Conservation (phyloP, 2,329 filamentous ascomycete species). For the Xylariaceae sp. region DNA sequence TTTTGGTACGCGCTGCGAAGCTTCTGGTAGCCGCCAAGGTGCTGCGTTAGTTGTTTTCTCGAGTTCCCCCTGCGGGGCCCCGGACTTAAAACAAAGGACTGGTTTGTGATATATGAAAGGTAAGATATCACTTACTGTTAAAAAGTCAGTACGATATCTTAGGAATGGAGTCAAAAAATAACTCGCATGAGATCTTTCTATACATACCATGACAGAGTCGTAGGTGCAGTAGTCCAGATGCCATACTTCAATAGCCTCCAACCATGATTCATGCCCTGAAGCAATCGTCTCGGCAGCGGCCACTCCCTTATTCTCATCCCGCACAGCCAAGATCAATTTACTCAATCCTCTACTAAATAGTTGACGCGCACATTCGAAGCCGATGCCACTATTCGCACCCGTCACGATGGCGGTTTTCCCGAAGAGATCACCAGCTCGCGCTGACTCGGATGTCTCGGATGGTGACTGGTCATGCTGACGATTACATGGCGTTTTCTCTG, state of each 20-base stretch:
- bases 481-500: not conserved
- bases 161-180: no score
- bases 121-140: no score
- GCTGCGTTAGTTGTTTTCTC: no score
- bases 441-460: not conserved
- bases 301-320: slow-evolving; percentile 26
- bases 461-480: not conserved
- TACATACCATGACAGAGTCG: slow-evolving; percentile 37
- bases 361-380: slow-evolving; percentile 36
- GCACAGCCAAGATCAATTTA: slow-evolving; percentile 38
- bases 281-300: slow-evolving; percentile 17
- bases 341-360: slow-evolving; percentile 32
- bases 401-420: slow-evolving; percentile 38
- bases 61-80: no score
- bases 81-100: no score
- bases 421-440: slow-evolving; percentile 1
- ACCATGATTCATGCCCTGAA: slow-evolving; percentile 18
- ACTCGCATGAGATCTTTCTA: no score
- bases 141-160: no score
- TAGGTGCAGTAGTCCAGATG: slow-evolving; percentile 36
- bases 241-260: slow-evolving; percentile 36
- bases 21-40: no score
- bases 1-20: slow-evolving; percentile 34
- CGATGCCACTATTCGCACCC: slow-evolving; percentile 38
- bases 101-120: no score